Evolutionary conservation across 2,329 filamentous ascomycete species (phyloP), one percentile per base, ranked within the genome.

Genomic region (Fusarium tjaetaba): DNA sequence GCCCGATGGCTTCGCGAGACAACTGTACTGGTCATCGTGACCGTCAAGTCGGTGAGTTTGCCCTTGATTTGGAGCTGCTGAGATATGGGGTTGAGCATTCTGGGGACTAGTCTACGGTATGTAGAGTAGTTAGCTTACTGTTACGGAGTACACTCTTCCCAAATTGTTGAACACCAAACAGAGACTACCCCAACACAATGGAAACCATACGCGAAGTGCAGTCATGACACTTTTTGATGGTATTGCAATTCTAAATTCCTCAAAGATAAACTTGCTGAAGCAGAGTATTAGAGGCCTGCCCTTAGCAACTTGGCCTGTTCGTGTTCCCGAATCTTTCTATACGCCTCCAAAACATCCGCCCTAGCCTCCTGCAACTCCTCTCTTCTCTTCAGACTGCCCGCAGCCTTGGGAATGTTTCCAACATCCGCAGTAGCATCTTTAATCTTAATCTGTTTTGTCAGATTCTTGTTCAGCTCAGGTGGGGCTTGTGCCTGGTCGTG

Each of bases 401-500:
- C 81, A 22, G 82, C 72, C 66, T 83, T 84, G 45, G 82, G 82
- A 20, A 84, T 75, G 43, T 79, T 81, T 9, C 70, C 79, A 16
- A 84, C 82, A 36, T 83, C 77, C 20, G 82, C 82, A 1, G 75
- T 70, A 16, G 81, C 81, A 16, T 78, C 81, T n/a, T 72, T 76
- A 20, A 83, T 73, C 52, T 79, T 80, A 26, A 85, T 77, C 58
- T 80, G 80, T 36, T 79, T 79, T 11, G 79, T 73, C 51, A 76
- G 71, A 57, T 79, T 79, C 70, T 88, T 90, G 74, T 89, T 88
- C 61, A 97, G 87, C 71, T 89, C 88, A 0, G 95, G 95, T 36
- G 95, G 95, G 42, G 93, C 95, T 77, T 91, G 86, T 7, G 89
- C 94, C 34, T 95, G 85, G 70, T 89, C 88, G 69, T 89, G 84